These are phyloP conservation scores for Pelargonium cotyledonis DNA, from an alignment of 441 rosid species.

Conservation along the genomic window DNA sequence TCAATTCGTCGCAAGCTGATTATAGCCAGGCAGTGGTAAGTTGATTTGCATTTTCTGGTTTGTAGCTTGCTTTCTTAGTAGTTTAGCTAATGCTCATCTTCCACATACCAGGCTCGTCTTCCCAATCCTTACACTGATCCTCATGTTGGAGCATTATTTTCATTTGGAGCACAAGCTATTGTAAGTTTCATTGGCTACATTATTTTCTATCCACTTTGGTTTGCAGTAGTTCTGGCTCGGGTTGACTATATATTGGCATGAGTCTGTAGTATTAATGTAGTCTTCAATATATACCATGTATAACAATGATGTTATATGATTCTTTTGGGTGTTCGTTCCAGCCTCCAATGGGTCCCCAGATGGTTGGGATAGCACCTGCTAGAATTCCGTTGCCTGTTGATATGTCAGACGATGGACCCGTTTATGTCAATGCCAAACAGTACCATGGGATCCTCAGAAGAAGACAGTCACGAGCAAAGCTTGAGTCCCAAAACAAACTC, in stretches of 20 bases:
- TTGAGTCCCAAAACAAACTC: conserved; percentile 39
- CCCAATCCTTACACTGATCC: conserved; percentile 27
- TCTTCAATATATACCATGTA: neutral
- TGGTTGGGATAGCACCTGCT: conserved; percentile 25
- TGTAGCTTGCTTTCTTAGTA: neutral
- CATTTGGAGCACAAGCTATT: conserved; percentile 32
- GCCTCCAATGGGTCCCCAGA: conserved; percentile 32
- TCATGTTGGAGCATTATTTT: conserved; percentile 27
- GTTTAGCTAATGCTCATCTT: conserved; percentile 10
- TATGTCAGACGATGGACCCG: conserved; percentile 36
- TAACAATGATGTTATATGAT: neutral
- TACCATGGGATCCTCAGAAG: conserved; percentile 45
- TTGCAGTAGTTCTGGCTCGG: neutral
- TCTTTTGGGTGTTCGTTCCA: conserved; percentile 20
- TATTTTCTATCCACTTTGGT: neutral
- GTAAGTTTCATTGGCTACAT: conserved; percentile 24
- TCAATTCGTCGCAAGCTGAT: conserved; percentile 22
- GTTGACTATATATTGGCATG: neutral
- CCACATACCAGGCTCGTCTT: conserved; percentile 25
- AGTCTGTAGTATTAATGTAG: neutral
- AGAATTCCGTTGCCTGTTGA: conserved; percentile 37
- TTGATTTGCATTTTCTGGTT: neutral
- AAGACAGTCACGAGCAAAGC: conserved; percentile 44
- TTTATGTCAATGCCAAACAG: conserved; percentile 43
- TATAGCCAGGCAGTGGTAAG: conserved; percentile 28